A percentile compares a stretch with the other conserved stretches of the same genome.
Conservation (phyloP, 2,329 filamentous ascomycete genomes). For the Pseudogymnoascus sp. region DNA sequence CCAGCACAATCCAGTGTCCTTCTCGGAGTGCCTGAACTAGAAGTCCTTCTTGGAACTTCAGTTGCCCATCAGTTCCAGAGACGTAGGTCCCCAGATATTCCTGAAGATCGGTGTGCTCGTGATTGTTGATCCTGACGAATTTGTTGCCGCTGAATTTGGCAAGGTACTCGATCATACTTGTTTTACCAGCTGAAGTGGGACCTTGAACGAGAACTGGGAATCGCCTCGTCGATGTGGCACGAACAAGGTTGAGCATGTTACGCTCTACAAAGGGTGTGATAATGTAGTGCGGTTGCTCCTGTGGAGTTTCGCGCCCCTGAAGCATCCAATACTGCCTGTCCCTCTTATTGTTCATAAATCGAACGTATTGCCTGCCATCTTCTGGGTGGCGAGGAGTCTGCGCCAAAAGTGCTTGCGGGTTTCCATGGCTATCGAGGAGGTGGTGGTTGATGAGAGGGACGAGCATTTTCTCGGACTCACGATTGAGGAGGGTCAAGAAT, state of each 20-base stretch:
- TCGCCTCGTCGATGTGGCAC: slow-evolving; percentile 81
- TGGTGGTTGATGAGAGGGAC: slow-evolving; percentile 73
- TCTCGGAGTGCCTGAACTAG: slow-evolving; percentile 86
- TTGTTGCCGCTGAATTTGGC: slow-evolving; percentile 95
- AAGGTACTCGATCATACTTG: slow-evolving; percentile 98
- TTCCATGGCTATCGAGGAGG: slow-evolving; percentile 62
- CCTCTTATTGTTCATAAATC: slow-evolving; percentile 57
- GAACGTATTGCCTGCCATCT: slow-evolving; percentile 70
- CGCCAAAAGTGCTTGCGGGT: slow-evolving; percentile 63
- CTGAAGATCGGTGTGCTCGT: slow-evolving; percentile 96
- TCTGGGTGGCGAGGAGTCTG: slow-evolving; percentile 69
- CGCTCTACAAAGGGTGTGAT: slow-evolving; percentile 91
- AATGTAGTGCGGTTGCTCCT: slow-evolving; percentile 83
- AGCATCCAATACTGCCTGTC: slow-evolving; percentile 83
- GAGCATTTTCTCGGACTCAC: slow-evolving; percentile 70
- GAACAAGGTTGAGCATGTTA: slow-evolving; percentile 88
- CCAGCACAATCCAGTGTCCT: slow-evolving; percentile 95
- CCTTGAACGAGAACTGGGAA: slow-evolving; percentile 95
- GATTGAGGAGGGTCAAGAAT: slow-evolving; percentile 81
- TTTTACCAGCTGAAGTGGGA: slow-evolving; percentile 95
- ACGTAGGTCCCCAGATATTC: slow-evolving; percentile 95
- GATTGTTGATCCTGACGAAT: slow-evolving; percentile 98
- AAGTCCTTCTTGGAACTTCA: slow-evolving; percentile 87
- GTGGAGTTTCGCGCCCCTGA: slow-evolving; percentile 57
- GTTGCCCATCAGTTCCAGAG: slow-evolving; percentile 72